Evolutionary conservation across 768 basidiomycete species (phyloP).

Genomic region (Mycena latifolia): DNA sequence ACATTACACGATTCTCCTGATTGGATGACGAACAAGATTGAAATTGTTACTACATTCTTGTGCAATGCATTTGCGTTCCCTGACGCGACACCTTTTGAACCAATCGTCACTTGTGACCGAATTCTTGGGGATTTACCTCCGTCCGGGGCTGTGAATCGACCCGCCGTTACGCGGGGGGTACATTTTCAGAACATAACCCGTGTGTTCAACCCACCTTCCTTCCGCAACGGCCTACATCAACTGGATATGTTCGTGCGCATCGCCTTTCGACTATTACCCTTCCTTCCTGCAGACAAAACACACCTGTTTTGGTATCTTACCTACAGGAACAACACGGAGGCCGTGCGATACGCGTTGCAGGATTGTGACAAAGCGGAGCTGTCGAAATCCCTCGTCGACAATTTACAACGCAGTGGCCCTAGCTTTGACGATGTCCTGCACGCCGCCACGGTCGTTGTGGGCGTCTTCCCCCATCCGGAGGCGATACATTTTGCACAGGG

Average conservation of each 20-base stretch:
- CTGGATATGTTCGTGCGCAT: background rate
- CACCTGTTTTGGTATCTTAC: background rate
- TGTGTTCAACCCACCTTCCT: background rate
- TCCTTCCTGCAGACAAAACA: background rate
- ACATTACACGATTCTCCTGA: background rate
- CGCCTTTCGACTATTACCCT: background rate
- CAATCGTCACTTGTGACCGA: background rate
- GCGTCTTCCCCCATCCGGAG: background rate
- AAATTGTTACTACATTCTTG: background rate
- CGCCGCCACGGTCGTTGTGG: background rate
- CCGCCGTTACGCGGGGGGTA: background rate
- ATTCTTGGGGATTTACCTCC: background rate
- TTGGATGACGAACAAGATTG: background rate
- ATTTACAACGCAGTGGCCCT: background rate
- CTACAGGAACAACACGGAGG: background rate
- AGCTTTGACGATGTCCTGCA: background rate
- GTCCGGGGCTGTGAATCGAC: background rate
- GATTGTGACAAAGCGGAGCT: background rate
- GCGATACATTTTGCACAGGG: background rate
- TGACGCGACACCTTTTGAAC: background rate
- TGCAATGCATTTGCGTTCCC: background rate
- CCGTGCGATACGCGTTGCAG: background rate
- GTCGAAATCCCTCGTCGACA: background rate
- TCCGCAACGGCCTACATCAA: background rate
- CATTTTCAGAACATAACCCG: background rate